Evolutionary conservation across 225 moss, liverwort and hornwort genomes (phyloP).

Genomic region (Thuidium tamariscinum): DNA sequence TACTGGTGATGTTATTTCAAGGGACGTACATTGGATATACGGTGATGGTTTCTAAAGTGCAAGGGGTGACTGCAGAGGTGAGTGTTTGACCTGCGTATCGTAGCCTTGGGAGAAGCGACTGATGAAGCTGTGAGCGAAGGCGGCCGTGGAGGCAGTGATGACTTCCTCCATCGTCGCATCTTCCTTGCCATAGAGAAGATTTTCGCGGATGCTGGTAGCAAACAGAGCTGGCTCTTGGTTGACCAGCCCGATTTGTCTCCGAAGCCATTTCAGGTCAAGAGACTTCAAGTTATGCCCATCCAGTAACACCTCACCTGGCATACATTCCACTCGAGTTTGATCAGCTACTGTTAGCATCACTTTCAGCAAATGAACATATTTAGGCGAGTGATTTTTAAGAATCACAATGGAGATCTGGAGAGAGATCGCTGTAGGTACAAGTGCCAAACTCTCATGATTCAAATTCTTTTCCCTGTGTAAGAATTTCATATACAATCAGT

Average conservation of each 20-base stretch:
- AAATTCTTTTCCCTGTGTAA: background rate
- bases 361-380: background rate
- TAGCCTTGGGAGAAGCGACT: constrained; percentile 38
- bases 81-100: constrained; percentile 26
- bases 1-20: background rate
- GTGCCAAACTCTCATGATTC: background rate
- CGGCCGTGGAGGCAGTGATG: constrained; percentile 33
- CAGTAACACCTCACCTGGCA: constrained; percentile 36
- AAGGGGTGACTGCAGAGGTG: background rate
- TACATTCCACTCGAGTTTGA: background rate
- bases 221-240: constrained; percentile 54
- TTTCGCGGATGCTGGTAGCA: constrained; percentile 34
- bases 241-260: constrained; percentile 40
- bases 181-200: constrained; percentile 41
- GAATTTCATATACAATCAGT: background rate
- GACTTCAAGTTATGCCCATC: constrained; percentile 33
- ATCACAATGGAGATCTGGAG: background rate
- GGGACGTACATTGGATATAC: background rate
- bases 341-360: background rate
- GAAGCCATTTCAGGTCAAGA: constrained; percentile 38
- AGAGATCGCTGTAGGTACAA: background rate
- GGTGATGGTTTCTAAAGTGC: background rate
- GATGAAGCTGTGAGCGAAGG: constrained; percentile 44
- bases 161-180: constrained; percentile 35
- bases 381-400: background rate